Evolutionary conservation across 2,329 filamentous ascomycete genomes (phyloP).

Genomic region (Cordyceps fumosorosea): DNA sequence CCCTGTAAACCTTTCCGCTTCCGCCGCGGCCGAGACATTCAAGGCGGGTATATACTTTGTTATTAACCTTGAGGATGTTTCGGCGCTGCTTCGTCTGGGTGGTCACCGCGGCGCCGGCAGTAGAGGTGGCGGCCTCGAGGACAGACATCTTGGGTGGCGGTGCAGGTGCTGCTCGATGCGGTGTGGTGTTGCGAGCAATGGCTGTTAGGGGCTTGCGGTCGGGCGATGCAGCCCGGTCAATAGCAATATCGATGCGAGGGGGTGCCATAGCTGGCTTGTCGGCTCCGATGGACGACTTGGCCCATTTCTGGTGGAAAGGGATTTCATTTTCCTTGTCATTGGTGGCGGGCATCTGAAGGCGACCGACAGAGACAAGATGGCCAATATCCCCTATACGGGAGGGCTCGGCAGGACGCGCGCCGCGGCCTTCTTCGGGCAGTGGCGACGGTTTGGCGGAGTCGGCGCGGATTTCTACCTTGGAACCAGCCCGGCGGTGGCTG

Average conservation of each 20-base stretch:
- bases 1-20: constrained; percentile 89
- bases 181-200: constrained; percentile 57
- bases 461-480: constrained; percentile 30
- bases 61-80: constrained; percentile 81
- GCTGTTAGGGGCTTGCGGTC: constrained; percentile 49
- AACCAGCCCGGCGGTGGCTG: constrained; percentile 33
- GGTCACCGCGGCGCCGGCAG: constrained; percentile 71
- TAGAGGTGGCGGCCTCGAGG: constrained; percentile 81
- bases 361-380: constrained; percentile 21
- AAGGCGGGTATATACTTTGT: constrained; percentile 81
- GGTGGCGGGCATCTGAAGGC: constrained; percentile 51
- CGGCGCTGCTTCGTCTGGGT: constrained; percentile 68
- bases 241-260: constrained; percentile 37
- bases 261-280: constrained; percentile 51
- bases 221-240: constrained; percentile 38
- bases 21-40: constrained; percentile 89
- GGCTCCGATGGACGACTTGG: constrained; percentile 48
- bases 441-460: constrained; percentile 27
- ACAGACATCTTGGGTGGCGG: constrained; percentile 96
- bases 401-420: constrained; percentile 13
- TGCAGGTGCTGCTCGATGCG: constrained; percentile 67
- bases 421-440: constrained; percentile 1
- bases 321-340: constrained; percentile 83
- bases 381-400: constrained; percentile 13
- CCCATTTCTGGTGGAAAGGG: constrained; percentile 59